phyloP scores from a whole-genome alignment of 768 basidiomycete species.

The Kwoniella newhampshirensis region DNA sequence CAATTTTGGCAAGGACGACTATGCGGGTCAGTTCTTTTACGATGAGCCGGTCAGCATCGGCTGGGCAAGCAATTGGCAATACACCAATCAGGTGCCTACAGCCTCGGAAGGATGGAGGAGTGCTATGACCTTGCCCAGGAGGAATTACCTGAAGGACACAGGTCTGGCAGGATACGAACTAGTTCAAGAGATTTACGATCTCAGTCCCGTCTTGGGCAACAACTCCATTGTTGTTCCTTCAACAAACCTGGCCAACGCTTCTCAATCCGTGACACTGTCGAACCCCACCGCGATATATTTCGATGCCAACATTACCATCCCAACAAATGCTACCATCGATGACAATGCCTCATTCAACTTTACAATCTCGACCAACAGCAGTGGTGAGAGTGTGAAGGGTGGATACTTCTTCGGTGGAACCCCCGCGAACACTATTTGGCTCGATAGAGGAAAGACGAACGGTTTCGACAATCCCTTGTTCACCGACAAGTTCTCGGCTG shows the following conservation, averaged over 20 bases:
- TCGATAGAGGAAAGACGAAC: constrained; percentile 29
- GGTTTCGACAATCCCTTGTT: constrained; percentile 39
- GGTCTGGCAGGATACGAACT: constrained; percentile 24
- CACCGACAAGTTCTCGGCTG: constrained; percentile 33
- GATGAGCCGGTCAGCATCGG: constrained; percentile 29
- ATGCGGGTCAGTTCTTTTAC: constrained; percentile 44
- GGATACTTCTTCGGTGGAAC: constrained; percentile 31
- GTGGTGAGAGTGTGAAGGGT: constrained; percentile 17
- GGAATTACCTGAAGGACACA: constrained; percentile 26
- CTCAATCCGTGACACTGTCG: constrained; percentile 18
- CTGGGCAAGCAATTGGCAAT: constrained; percentile 46
- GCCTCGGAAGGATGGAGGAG: constrained; percentile 37
- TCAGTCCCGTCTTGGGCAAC: constrained; percentile 13
- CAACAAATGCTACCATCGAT: constrained; percentile 5
- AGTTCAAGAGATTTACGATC: constrained; percentile 30
- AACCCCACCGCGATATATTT: constrained; percentile 34
- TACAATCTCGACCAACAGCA: constrained; percentile 23
- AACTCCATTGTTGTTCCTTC: constrained; percentile 1
- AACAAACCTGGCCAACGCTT: constrained; percentile 20
- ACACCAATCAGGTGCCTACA: constrained; percentile 38
- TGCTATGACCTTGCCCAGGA: constrained; percentile 37
- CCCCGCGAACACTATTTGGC: constrained; percentile 15
- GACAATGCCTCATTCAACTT: constrained; percentile 26
- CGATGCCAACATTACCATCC: constrained; percentile 33
- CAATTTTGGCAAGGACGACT: constrained; percentile 46